A percentile compares a stretch with the other conserved stretches of the same genome.
phyloP scores from a whole-genome alignment of 2,329 filamentous ascomycete genomes.

The Rhynchosporium secalis region DNA sequence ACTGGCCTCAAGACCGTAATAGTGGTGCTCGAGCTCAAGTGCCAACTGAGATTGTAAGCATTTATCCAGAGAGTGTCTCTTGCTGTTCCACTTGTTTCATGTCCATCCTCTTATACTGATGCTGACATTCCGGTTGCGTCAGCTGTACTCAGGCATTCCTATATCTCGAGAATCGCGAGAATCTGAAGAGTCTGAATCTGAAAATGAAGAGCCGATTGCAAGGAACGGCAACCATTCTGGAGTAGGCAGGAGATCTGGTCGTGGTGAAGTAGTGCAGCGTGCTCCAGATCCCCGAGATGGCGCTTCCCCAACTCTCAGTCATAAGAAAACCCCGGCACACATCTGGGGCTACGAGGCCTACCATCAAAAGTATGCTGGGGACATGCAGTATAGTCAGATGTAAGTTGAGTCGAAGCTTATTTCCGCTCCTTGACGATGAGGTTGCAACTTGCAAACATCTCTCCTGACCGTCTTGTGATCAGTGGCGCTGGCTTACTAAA shows the following conservation, averaged over 20 bases:
- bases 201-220: neutral
- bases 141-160: constrained; percentile 26
- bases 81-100: too few relatives aligned
- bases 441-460: too few relatives aligned
- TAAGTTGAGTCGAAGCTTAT: too few relatives aligned
- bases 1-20: constrained; percentile 26
- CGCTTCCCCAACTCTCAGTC: neutral
- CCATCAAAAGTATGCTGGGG: constrained; percentile 13
- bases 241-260: too few relatives aligned
- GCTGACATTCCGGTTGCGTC: too few relatives aligned
- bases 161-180: neutral
- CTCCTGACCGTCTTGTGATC: too few relatives aligned
- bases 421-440: too few relatives aligned
- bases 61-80: too few relatives aligned
- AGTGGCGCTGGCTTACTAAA: too few relatives aligned
- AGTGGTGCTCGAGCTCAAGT: constrained; percentile 21
- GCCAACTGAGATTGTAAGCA: constrained; percentile 23
- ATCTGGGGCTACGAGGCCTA: constrained; percentile 25
- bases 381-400: constrained; percentile 8
- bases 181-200: constrained; percentile 1
- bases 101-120: too few relatives aligned
- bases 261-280: too few relatives aligned
- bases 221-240: too few relatives aligned
- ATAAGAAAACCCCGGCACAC: constrained; percentile 9
- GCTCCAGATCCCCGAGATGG: neutral